Conservation (phyloP, 192 early-diverging fungal genomes). For the Backusella circina region DNA sequence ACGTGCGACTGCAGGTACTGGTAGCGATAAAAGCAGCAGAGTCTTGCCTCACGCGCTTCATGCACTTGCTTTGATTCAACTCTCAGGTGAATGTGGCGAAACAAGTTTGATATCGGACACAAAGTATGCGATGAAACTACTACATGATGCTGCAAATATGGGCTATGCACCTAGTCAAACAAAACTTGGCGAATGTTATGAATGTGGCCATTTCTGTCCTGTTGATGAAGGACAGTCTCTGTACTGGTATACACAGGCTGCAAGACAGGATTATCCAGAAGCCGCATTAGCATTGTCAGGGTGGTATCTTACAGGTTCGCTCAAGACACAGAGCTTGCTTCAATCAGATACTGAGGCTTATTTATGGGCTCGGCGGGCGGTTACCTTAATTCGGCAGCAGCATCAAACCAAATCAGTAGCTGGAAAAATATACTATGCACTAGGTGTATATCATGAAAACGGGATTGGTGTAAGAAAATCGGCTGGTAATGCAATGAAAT, state of each 20-base stretch:
- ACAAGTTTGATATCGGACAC: constrained; percentile 31
- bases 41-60: constrained; percentile 16
- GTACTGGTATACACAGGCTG: constrained; percentile 53
- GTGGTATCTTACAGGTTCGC: constrained; percentile 58
- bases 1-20: constrained; percentile 56
- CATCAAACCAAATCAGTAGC: constrained; percentile 5
- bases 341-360: constrained; percentile 54
- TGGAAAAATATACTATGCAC: constrained; percentile 50
- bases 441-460: constrained; percentile 56
- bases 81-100: constrained; percentile 9
- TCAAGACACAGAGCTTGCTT: constrained; percentile 28
- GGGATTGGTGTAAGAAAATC: constrained; percentile 45
- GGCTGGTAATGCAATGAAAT: constrained; percentile 35
- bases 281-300: constrained; percentile 50
- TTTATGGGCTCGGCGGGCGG: constrained; percentile 50
- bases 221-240: constrained; percentile 43
- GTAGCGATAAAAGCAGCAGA: neutral
- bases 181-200: constrained; percentile 53
- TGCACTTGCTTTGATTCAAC: constrained; percentile 10
- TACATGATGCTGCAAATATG: constrained; percentile 52
- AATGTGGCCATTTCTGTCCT: constrained; percentile 47
- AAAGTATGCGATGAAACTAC: constrained; percentile 51
- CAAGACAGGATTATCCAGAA: constrained; percentile 50
- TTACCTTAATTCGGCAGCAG: constrained; percentile 36
- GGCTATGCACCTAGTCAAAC: constrained; percentile 58